Percentiles rank a stretch among this genome's conserved stretches.
Conservation (phyloP, 768 basidiomycete genomes). For the Leccinum sublutescens region DNA sequence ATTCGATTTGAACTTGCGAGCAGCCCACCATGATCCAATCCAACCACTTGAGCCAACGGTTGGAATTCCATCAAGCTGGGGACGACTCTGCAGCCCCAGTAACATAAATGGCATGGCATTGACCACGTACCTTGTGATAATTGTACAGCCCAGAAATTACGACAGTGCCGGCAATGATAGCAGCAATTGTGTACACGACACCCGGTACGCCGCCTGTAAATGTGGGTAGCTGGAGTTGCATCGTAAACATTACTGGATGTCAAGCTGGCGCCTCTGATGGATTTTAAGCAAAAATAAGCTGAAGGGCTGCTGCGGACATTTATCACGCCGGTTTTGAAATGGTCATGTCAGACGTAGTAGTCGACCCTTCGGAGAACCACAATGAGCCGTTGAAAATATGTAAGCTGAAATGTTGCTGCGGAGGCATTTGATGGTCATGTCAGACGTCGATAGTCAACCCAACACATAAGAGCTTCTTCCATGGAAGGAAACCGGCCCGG, state of each 20-base stretch:
- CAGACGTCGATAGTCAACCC: too few relatives aligned
- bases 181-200: slow-evolving; percentile 5
- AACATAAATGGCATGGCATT: background rate
- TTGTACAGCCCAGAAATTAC: slow-evolving; percentile 6
- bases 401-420: too few relatives aligned
- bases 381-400: too few relatives aligned
- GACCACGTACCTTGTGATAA: slow-evolving; percentile 5
- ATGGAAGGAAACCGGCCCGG: too few relatives aligned
- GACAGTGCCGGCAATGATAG: slow-evolving; percentile 4
- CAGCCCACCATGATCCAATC: slow-evolving; percentile 29
- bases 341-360: too few relatives aligned
- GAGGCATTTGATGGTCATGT: too few relatives aligned
- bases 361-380: too few relatives aligned
- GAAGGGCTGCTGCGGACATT: too few relatives aligned
- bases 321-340: too few relatives aligned
- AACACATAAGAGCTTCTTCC: too few relatives aligned
- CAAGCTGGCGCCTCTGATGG: too few relatives aligned
- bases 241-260: background rate
- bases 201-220: slow-evolving; percentile 1
- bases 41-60: slow-evolving; percentile 27
- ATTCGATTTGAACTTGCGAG: slow-evolving; percentile 17
- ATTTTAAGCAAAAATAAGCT: too few relatives aligned
- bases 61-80: slow-evolving; percentile 32
- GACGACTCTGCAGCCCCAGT: background rate
- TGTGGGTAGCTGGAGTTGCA: slow-evolving; percentile 4